These are phyloP conservation scores for Diaporthe sp. DNA, from an alignment of 2,329 filamentous ascomycete species.

Conservation along the genomic window DNA sequence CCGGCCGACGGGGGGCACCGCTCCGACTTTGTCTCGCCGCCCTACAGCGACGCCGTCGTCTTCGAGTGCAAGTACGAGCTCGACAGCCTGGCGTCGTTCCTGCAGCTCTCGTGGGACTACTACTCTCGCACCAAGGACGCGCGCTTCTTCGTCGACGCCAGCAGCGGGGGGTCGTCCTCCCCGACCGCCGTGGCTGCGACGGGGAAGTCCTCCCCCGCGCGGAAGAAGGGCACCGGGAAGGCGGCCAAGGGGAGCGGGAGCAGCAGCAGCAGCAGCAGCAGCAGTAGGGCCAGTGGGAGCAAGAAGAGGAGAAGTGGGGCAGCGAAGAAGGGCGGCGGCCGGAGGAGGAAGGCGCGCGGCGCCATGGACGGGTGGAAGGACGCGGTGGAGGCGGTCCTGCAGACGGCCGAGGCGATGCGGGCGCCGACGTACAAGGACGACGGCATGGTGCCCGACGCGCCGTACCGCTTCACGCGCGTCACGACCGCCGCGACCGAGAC, in stretches of 20 bases:
- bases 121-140: conserved; percentile 76
- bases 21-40: conserved; percentile 43
- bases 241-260: neutral
- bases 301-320: neutral
- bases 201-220: neutral
- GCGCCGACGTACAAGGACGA: conserved; percentile 74
- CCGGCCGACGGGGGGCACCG: conserved; percentile 38
- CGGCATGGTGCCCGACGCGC: conserved; percentile 65
- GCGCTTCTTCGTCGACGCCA: conserved; percentile 75
- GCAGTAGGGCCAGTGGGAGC: neutral
- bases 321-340: neutral
- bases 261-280: neutral
- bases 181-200: neutral
- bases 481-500: conserved; percentile 81
- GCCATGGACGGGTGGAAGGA: conserved; percentile 66
- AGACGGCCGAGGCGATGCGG: conserved; percentile 74
- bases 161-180: neutral
- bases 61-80: conserved; percentile 92
- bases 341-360: conserved; percentile 50
- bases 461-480: conserved; percentile 79
- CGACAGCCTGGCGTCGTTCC: conserved; percentile 83
- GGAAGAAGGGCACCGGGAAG: conserved; percentile 13
- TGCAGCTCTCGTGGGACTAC: conserved; percentile 80
- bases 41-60: conserved; percentile 74
- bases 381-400: conserved; percentile 75